A percentile compares a stretch with the other conserved stretches of the same genome.
Evolutionary conservation across 805 yeast genomes (phyloP).

Genomic region (Groenewaldozyma salmanticensis): DNA sequence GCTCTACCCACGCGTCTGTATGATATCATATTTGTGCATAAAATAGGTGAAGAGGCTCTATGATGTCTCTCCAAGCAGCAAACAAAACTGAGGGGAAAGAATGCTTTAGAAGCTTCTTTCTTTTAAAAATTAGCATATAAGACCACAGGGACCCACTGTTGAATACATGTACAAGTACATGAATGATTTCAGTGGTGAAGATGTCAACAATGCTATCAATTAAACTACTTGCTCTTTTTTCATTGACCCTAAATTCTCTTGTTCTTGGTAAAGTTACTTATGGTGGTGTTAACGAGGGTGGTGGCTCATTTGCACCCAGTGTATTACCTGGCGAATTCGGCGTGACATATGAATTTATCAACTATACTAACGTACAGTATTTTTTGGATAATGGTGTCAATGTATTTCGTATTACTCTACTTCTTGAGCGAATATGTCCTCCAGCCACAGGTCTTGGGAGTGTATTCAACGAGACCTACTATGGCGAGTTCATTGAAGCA

Average conservation of each 20-base stretch:
- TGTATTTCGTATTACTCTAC: neutral
- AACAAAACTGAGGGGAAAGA: too few relatives aligned
- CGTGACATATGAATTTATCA: neutral
- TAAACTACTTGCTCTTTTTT: too few relatives aligned
- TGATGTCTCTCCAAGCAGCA: too few relatives aligned
- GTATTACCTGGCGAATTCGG: neutral
- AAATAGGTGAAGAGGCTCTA: too few relatives aligned
- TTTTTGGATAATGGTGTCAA: constrained; percentile 1
- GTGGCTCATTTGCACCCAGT: constrained; percentile 3
- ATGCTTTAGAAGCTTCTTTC: too few relatives aligned
- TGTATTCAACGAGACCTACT: neutral
- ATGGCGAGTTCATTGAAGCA: neutral
- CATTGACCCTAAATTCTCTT: neutral
- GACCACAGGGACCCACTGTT: too few relatives aligned
- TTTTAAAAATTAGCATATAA: too few relatives aligned
- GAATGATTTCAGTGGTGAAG: too few relatives aligned
- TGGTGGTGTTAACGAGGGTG: constrained; percentile 6
- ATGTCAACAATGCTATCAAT: too few relatives aligned
- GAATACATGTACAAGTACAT: too few relatives aligned
- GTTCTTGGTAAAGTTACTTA: neutral
- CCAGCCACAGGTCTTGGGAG: neutral
- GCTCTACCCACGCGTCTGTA: too few relatives aligned
- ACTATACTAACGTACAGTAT: constrained; percentile 1
- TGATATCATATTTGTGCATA: too few relatives aligned
- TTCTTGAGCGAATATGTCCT: constrained; percentile 2